Evolutionary conservation across 305 asterid species (phyloP), one percentile per base, ranked within the genome.

Genomic region (Lippia alba): DNA sequence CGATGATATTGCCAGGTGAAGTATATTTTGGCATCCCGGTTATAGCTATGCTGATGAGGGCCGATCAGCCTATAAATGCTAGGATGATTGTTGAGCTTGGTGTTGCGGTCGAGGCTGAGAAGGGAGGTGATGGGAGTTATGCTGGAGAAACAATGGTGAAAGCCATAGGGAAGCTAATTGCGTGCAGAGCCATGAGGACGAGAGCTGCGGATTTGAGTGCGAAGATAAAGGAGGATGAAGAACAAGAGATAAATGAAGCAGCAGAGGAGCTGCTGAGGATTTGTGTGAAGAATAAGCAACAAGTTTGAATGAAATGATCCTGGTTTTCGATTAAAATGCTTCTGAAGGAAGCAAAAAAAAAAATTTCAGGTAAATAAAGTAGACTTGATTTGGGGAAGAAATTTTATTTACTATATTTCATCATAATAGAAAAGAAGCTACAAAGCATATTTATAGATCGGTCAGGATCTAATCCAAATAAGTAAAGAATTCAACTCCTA

Each of bases 81-180:
- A 70, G 82, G 56, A n/a, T 74, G 46, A 12, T 10, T 41, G 75
- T 78, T n/a, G 85, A 80, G 73, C 51, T 33, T 15, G 79, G 81
- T 19, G 49, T 60, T 0, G 80, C 73, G 8, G 54, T 70, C 39
- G 85, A 80, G 61, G 83, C 80, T 5, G 55, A 34, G 54, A 72
- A 71, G 65, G 78, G 70, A 9, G 74, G 50, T 9, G 4, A n/a
- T 0, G 81, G 84, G 20, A n/a, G 20, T 64, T 74, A 53, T 7
- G 61, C 30, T 4, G 65, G 39, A 45, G 83, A 73, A 20, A 71
- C 72, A 46, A 64, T 82, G 32, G 78, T 79, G n/a, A 48, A 64
- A 69, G 75, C 80, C 54, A 73, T 85, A 17, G 34, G 67, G 48
- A 64, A 18, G 48, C 80, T 78, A 36, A 56, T 80, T 39, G 45